These are phyloP conservation scores for Blastobotrys proliferans DNA, from an alignment of 1,139 yeast genomes.

Conservation along the genomic window DNA sequence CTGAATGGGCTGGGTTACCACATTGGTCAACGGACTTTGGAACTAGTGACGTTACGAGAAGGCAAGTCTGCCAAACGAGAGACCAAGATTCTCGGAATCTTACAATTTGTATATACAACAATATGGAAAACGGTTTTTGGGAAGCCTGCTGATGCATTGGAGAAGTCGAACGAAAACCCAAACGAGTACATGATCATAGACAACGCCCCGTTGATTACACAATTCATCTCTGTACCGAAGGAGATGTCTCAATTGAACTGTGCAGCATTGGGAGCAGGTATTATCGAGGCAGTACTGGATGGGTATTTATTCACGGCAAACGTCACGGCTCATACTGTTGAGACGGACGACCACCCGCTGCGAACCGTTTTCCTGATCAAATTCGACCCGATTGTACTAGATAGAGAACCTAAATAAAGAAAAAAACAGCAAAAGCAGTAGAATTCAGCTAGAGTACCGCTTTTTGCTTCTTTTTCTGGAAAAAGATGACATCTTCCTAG, in stretches of 20 bases:
- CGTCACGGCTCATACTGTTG: conserved; percentile 86
- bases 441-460: no score
- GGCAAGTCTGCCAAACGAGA: conserved; percentile 75
- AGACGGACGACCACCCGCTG: conserved; percentile 56
- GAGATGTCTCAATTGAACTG: conserved; percentile 78
- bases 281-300: conserved; percentile 84
- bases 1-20: conserved; percentile 74
- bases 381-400: conserved; percentile 41
- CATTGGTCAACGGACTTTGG: conserved; percentile 58
- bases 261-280: conserved; percentile 85
- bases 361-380: conserved; percentile 83
- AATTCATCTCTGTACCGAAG: conserved; percentile 73
- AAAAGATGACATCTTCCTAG: no score
- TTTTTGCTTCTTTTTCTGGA: no score
- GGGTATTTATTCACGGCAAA: conserved; percentile 73
- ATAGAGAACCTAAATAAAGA: conserved; percentile 18
- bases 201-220: conserved; percentile 69
- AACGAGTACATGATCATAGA: conserved; percentile 84
- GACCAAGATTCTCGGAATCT: conserved; percentile 64
- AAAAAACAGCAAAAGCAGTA: background rate
- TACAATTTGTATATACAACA: conserved; percentile 78
- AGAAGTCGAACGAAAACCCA: conserved; percentile 74
- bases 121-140: conserved; percentile 85
- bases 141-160: conserved; percentile 78
- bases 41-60: conserved; percentile 54